These are phyloP conservation scores for Plenodomus lindquistii DNA, from an alignment of 2,329 filamentous ascomycete genomes.

Conservation along the genomic window DNA sequence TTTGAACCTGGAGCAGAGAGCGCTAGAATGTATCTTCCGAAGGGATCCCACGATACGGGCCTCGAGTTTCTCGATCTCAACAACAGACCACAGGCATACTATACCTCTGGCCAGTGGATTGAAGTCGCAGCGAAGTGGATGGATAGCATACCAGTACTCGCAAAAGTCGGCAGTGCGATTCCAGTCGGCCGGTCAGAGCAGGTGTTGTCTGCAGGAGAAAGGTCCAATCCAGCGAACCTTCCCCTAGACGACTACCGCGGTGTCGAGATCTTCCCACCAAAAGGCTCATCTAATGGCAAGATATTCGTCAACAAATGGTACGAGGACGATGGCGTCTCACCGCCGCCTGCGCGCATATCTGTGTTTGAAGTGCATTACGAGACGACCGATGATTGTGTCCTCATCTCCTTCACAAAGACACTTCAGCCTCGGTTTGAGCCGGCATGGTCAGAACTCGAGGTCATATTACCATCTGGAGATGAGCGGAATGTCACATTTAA, in stretches of 20 bases:
- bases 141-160: slow-evolving; percentile 59
- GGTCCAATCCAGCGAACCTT: slow-evolving; percentile 49
- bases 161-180: slow-evolving; percentile 58
- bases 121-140: slow-evolving; percentile 57
- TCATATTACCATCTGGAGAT: slow-evolving; percentile 59
- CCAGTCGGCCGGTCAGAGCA: slow-evolving; percentile 57
- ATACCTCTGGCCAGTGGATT: slow-evolving; percentile 59
- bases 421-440: slow-evolving; percentile 51
- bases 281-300: slow-evolving; percentile 41
- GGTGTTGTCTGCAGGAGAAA: slow-evolving; percentile 57
- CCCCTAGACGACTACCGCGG: slow-evolving; percentile 60
- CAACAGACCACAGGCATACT: slow-evolving; percentile 63
- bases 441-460: slow-evolving; percentile 54
- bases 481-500: slow-evolving; percentile 40
- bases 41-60: slow-evolving; percentile 45
- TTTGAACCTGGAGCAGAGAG: slow-evolving; percentile 62
- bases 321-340: slow-evolving; percentile 62
- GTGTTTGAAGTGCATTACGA: slow-evolving; percentile 29
- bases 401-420: slow-evolving; percentile 48
- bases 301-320: slow-evolving; percentile 54
- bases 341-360: slow-evolving; percentile 37
- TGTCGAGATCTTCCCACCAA: slow-evolving; percentile 61
- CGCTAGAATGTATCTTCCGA: slow-evolving; percentile 66
- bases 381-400: slow-evolving; percentile 49
- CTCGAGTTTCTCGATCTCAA: slow-evolving; percentile 67